Base-by-base conservation (phyloP, 768 basidiomycete species). In the Xerocomellus dryophilus region DNA sequence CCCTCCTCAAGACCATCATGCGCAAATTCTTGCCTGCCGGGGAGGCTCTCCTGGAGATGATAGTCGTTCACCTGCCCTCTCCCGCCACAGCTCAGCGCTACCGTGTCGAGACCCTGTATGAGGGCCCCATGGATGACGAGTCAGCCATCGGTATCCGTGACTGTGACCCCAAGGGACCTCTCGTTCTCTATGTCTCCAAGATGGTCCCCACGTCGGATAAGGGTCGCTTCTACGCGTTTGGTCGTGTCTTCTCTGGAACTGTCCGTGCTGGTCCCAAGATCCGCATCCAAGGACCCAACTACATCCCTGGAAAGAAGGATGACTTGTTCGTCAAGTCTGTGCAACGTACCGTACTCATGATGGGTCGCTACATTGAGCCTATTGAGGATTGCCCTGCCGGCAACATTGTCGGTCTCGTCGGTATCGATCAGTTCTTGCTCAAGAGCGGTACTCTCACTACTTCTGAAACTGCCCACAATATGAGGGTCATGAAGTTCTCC, bases 131-230 rank as follows among this genome's bases (percentile, higher is more conserved):
- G 93, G 97, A 99, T 76, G 97, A 99, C 70, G 97, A 99, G 76
- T 97, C 93, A 56, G 97, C 97, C 63, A 93, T 98, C 63, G 92
- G 85, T 78, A 95, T 99, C 79, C 87, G 97, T 49, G 95, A 98
- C 73, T 99, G 97, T 72, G 92, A 98, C 76, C 89, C 97, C 72
- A 88, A 86, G 42, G 97, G 86, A 48, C 97, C 97, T 60, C 88
- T 99, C 58, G 94, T 98, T 69, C 84, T 96, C 60, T 99, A 99
- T 76, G 81, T 99, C 77, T 98, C 97, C 63, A 98, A 98, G 86
- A 98, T 99, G 97, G 97, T 98, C 66, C 97, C 97, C 59, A 98
- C 97, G 39, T 97, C 97, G 63, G 97, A 99, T 76, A 98, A 98
- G 78, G 97, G 97, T 68, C 94, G 97, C 57, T 99, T 98, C 90